Base-by-base conservation (phyloP, 148 eudicot species). In the Fagopyrum esculentum region DNA sequence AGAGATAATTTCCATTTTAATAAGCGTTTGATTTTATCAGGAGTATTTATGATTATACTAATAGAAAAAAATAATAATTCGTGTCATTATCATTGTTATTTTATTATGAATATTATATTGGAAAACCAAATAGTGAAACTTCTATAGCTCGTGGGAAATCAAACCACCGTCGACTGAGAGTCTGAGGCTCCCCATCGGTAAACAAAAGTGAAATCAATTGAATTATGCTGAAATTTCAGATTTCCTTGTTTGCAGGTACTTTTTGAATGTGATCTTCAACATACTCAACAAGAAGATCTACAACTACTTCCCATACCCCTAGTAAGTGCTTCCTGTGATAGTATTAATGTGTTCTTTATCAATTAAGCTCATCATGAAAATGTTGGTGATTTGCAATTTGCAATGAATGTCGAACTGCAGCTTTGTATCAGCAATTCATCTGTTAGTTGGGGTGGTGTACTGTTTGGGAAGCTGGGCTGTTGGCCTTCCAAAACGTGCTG, bases 301-400 rank as follows among this genome's bases (percentile, higher is more conserved):
- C 89, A 95, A 95, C 74, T 95, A 95, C 83, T 95, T 95, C 81
- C 99, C 99, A 13, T 92, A 95, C 79, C 99, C 99, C n/a, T 95
- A 90, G 99, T 95, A 90, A 78, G 97, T 79, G 51, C 47, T 35
- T 46, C n/a, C 9, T 71, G 52, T 71, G 55, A 68, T n/a, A 54
- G 4, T n/a, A 6, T 7, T 12, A 51, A 9, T 35, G 16, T 54
- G 59, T 54, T 54, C 59, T 13, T 54, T n/a, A 29, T 61, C 68
- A 29, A 0, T 26, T 9, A 1, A 10, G 30, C 19, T 57, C 26
- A 17, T 57, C 40, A 4, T 52, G 9, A 26, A 73, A 47, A 22
- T 73, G 44, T 7, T 52, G 9, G 12, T 52, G 43, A 45, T 71
- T 47, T 71, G 74, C 6, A 16, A 71, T 47, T 26, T 22, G 8